These are phyloP conservation scores for Rosa multiflora DNA, from an alignment of 306 rosid genomes.

Conservation along the genomic window DNA sequence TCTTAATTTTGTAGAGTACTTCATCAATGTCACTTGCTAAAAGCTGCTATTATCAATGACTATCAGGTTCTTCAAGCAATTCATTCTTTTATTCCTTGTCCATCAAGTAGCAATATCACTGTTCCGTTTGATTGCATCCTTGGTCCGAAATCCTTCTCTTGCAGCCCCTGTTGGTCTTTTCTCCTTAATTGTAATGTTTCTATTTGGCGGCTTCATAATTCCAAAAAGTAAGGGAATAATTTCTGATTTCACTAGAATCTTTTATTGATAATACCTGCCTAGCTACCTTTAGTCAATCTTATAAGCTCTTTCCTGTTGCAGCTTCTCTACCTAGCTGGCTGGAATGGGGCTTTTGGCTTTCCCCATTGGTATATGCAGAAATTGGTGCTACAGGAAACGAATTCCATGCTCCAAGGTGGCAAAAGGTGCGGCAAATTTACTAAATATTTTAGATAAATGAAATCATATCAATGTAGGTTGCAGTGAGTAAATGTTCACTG, in stretches of 20 bases:
- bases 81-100: conserved; percentile 41
- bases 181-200: conserved; percentile 21
- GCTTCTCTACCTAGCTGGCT: conserved; percentile 56
- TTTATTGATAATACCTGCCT: too few relatives aligned
- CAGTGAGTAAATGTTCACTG: background rate
- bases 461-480: too few relatives aligned
- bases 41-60: background rate
- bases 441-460: too few relatives aligned
- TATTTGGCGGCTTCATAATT: conserved; percentile 57
- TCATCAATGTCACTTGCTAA: background rate
- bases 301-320: conserved; percentile 15
- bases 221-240: conserved; percentile 36
- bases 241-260: background rate
- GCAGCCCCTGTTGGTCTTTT: conserved; percentile 37
- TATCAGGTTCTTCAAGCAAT: conserved; percentile 54
- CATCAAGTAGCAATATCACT: conserved; percentile 48
- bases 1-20: background rate
- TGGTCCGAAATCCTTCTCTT: conserved; percentile 40
- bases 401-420: conserved; percentile 64
- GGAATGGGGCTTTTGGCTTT: conserved; percentile 65
- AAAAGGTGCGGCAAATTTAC: conserved; percentile 30
- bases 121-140: conserved; percentile 51
- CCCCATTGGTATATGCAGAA: conserved; percentile 57
- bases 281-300: background rate
- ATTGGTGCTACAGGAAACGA: conserved; percentile 44